phyloP scores from a whole-genome alignment of 768 basidiomycete genomes.

The Russula compacta region DNA sequence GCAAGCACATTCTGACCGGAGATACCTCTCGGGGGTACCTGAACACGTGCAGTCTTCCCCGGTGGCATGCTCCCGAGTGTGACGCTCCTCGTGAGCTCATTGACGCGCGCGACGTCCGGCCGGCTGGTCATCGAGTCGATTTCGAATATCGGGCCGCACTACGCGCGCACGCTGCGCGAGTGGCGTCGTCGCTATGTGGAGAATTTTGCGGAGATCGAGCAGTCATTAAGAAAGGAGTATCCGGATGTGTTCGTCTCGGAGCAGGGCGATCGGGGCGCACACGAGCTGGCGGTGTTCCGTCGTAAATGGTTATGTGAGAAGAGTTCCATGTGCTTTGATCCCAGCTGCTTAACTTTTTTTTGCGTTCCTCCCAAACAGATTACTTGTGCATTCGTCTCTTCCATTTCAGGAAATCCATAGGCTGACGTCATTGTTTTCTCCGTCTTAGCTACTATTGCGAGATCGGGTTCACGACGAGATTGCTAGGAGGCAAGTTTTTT shows the following conservation, averaged over 20 bases:
- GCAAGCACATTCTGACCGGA: background rate
- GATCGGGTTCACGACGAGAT: background rate
- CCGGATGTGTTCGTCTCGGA: conserved; percentile 39
- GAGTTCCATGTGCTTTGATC: background rate
- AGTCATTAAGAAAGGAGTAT: conserved; percentile 47
- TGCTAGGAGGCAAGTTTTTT: background rate
- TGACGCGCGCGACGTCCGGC: conserved; percentile 10
- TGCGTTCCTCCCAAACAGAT: background rate
- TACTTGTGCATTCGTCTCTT: background rate
- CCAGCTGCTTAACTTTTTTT: background rate
- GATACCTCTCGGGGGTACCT: background rate
- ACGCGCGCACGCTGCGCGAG: conserved; percentile 71
- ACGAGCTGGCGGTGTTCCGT: conserved; percentile 66
- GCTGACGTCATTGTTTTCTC: background rate
- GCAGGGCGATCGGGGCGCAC: conserved; percentile 27
- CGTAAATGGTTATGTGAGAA: conserved; percentile 59
- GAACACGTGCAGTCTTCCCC: background rate
- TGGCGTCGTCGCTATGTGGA: conserved; percentile 57
- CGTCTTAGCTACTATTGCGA: background rate
- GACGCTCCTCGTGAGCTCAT: conserved; percentile 12
- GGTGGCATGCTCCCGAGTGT: conserved; percentile 18
- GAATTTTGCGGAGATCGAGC: conserved; percentile 42
- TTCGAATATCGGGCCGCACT: conserved; percentile 38
- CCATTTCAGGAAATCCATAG: background rate
- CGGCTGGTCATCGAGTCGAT: conserved; percentile 12